Evolutionary conservation across 768 basidiomycete species (phyloP), one percentile per base, ranked within the genome.

Genomic region (Polyporus arcularius): DNA sequence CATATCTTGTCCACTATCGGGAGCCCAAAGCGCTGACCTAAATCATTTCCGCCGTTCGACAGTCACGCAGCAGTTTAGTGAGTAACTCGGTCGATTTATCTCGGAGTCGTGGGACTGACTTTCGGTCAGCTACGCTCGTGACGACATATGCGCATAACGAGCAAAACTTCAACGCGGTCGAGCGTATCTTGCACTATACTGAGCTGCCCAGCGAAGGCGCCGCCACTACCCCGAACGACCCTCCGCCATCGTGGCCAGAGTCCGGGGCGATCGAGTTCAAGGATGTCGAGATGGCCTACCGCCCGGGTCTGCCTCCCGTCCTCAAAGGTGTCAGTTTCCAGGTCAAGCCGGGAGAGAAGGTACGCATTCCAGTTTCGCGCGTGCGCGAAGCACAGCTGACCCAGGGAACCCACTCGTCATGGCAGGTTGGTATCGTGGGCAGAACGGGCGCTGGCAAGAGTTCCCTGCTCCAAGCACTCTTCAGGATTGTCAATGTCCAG

Each of bases 271-370:
- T 97, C 58, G 83, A 87, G 65, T 83, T 98, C 68, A 83, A 86
- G 60, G 76, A 92, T 51, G 84, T 95, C 18, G 82, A 87, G 39
- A 79, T 98, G 75, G 83, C 80, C 52, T 98, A 97, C 72, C 84
- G 96, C 28, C 89, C 90, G 0, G 95, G 89, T 46, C 80, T 98
- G n/a, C 92, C 95, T 2, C 77, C 86, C 4, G 94, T 97, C 9
- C 78, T 98, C 30, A 92, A 91, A 73, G 89, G 88, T 7, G 75
- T 98, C 53, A 84, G 79, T 18, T 83, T 97, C 80, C 74, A 75
- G 32, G 78, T 97, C 30, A 74, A 77, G 2, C 83, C 84, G 1
- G 90, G 90, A 4, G 95, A 98, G 75, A 96, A 97, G 77, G 87
- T 97, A 41, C 74, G 43, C 42, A 7, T 31, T 7, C 51, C 53